Percentiles rank a stretch among this genome's conserved stretches.
Conservation (phyloP, 306 rosid species). For the Quercus suber region DNA sequence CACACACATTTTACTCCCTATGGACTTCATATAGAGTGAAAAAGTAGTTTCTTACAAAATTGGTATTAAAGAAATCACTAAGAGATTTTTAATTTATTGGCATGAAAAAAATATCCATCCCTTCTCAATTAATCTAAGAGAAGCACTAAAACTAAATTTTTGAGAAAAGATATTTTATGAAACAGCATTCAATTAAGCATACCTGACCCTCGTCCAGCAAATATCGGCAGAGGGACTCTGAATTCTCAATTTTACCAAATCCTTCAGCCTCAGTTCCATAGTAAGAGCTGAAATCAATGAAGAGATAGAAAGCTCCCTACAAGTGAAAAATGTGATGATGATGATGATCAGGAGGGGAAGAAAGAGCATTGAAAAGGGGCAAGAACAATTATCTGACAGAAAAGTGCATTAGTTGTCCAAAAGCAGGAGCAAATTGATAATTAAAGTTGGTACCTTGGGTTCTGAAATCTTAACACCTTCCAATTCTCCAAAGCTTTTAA, state of each 20-base stretch:
- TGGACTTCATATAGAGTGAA: background rate
- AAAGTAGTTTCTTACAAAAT: background rate
- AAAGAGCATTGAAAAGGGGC: background rate
- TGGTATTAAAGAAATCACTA: background rate
- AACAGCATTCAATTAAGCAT: slow-evolving; percentile 5
- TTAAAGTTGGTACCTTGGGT: slow-evolving; percentile 58
- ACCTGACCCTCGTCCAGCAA: slow-evolving; percentile 90
- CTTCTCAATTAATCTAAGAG: background rate
- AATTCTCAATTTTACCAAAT: slow-evolving; percentile 71
- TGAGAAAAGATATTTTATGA: background rate
- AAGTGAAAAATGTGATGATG: background rate
- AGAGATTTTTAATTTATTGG: background rate
- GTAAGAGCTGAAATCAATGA: slow-evolving; percentile 79
- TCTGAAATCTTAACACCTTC: slow-evolving; percentile 80
- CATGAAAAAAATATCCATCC: background rate
- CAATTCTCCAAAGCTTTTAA: slow-evolving; percentile 70
- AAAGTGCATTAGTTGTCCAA: background rate
- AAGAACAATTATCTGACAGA: background rate
- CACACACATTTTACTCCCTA: background rate
- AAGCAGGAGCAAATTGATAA: background rate
- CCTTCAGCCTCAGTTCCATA: slow-evolving; percentile 83
- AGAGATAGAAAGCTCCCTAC: slow-evolving; percentile 99
- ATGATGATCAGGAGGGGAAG: background rate
- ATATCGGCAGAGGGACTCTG: slow-evolving; percentile 83
- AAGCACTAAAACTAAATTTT: background rate